Evolutionary conservation across 805 yeast genomes (phyloP).

Genomic region (Cephaloascus albidus): DNA sequence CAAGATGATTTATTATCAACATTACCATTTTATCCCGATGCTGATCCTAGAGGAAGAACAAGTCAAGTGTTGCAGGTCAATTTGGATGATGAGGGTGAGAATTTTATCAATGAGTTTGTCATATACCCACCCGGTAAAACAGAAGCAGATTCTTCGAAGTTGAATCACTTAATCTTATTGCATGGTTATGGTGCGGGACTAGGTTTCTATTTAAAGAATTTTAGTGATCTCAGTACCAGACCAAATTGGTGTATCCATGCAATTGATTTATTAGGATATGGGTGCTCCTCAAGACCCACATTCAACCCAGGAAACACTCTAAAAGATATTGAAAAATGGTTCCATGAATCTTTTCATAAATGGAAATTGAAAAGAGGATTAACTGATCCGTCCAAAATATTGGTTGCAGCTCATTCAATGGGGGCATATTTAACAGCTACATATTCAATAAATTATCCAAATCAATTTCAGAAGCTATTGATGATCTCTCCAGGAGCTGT

Average conservation of each 20-base stretch:
- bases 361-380: constrained; percentile 52
- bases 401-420: constrained; percentile 79
- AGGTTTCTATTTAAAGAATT: constrained; percentile 32
- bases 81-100: constrained; percentile 15
- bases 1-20: constrained; percentile 36
- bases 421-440: constrained; percentile 79
- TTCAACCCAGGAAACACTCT: constrained; percentile 40
- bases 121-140: constrained; percentile 21
- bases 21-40: constrained; percentile 36
- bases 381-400: constrained; percentile 27
- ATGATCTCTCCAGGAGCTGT: constrained; percentile 91
- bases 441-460: constrained; percentile 55
- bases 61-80: constrained; percentile 20
- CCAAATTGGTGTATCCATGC: constrained; percentile 72
- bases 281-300: constrained; percentile 75
- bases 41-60: constrained; percentile 17
- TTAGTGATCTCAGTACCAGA: constrained; percentile 15
- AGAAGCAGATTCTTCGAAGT: constrained; percentile 7
- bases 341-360: constrained; percentile 50
- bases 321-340: constrained; percentile 48
- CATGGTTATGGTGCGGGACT: constrained; percentile 38
- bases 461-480: constrained; percentile 55
- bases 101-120: constrained; percentile 29
- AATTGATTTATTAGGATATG: constrained; percentile 84
- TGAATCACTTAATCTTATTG: constrained; percentile 29